Conservation (phyloP, 495 filamentous ascomycete species). For the Apiosordaria backusii region DNA sequence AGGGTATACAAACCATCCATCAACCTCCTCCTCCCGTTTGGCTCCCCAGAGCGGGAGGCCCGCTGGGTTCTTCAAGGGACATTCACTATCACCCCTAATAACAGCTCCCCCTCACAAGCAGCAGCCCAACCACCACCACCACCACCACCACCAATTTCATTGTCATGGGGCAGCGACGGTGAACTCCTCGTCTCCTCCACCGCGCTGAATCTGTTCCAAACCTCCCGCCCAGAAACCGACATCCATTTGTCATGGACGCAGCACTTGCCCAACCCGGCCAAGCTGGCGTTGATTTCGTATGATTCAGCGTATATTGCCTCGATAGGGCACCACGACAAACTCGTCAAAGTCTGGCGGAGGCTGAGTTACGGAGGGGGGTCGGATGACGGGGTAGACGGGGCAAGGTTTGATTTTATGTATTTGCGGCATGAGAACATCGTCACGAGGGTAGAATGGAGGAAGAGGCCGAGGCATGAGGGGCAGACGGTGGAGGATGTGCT, state of each 20-base stretch:
- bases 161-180: slow-evolving; percentile 82
- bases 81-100: slow-evolving; percentile 34
- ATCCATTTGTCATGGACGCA: slow-evolving; percentile 64
- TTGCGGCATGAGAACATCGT: slow-evolving; percentile 77
- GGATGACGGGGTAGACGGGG: slow-evolving; percentile 50
- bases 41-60: slow-evolving; percentile 30
- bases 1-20: slow-evolving; percentile 73
- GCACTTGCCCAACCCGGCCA: slow-evolving; percentile 65
- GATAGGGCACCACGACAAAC: slow-evolving; percentile 70
- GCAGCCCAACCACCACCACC: too few species aligned
- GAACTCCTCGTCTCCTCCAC: slow-evolving; percentile 77
- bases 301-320: slow-evolving; percentile 84
- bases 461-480: slow-evolving; percentile 62
- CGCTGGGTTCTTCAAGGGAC: slow-evolving; percentile 51
- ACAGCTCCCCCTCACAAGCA: slow-evolving; percentile 16
- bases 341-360: slow-evolving; percentile 91
- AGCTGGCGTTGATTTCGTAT: slow-evolving; percentile 77
- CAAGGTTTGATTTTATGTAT: slow-evolving; percentile 87
- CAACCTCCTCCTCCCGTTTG: neutral
- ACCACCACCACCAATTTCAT: too few species aligned
- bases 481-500: slow-evolving; percentile 83
- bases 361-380: slow-evolving; percentile 59
- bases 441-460: slow-evolving; percentile 79
- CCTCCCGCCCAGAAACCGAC: slow-evolving; percentile 32
- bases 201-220: slow-evolving; percentile 67